Percentiles rank a stretch among this genome's conserved stretches.
These are phyloP conservation scores for Citrus hindsii DNA, from an alignment of 345 rosid species.

Conservation along the genomic window DNA sequence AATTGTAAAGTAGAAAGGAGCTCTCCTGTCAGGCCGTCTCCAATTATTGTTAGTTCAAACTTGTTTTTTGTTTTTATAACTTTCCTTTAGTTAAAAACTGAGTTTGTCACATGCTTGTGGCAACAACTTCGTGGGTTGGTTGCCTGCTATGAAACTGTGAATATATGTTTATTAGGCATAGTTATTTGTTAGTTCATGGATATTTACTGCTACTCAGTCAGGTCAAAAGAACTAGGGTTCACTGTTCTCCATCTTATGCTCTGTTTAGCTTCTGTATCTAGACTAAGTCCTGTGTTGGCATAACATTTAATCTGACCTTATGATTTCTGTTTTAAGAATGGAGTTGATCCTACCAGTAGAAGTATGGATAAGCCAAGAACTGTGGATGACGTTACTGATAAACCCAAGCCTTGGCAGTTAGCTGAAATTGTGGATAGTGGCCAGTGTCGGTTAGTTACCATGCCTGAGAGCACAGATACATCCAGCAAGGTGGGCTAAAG, in stretches of 20 bases:
- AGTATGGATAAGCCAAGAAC: conserved; percentile 73
- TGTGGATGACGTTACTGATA: conserved; percentile 63
- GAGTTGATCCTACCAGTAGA: conserved; percentile 76
- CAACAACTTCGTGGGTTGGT: not conserved
- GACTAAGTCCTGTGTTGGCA: not conserved
- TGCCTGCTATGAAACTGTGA: not conserved
- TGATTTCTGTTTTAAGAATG: conserved; percentile 52
- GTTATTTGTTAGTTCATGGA: not conserved
- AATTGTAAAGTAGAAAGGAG: conserved; percentile 76
- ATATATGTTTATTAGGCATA: not conserved
- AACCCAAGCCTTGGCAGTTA: conserved; percentile 75
- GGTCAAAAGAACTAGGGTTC: not conserved
- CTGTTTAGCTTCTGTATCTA: not conserved
- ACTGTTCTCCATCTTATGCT: not conserved
- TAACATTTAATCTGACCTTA: not conserved
- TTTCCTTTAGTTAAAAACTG: not conserved
- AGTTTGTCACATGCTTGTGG: not conserved
- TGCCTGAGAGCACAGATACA: conserved; percentile 71
- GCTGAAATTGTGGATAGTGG: conserved; percentile 65
- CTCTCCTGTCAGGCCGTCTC: conserved; percentile 76
- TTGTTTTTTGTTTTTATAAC: not conserved
- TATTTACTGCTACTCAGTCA: not conserved
- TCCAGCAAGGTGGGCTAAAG: conserved; percentile 69
- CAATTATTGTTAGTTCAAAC: conserved; percentile 44
- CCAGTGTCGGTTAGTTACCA: conserved; percentile 66